Evolutionary conservation across 495 filamentous ascomycete genomes (phyloP).

Genomic region (Cryomyces minteri): DNA sequence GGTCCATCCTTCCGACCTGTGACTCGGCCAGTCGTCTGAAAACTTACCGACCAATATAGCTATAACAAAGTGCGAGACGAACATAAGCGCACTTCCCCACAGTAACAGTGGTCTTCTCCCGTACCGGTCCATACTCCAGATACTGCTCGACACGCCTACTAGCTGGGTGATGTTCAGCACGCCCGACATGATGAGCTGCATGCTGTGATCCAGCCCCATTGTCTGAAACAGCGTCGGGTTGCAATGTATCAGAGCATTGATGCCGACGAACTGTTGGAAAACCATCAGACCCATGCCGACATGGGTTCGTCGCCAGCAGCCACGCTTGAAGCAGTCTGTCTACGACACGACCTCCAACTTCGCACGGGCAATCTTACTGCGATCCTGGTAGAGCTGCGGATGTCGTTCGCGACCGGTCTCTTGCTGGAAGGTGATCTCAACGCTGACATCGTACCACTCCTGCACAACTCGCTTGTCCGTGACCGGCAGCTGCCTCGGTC

Average conservation of each 20-base stretch:
- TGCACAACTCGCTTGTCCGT: slow-evolving; percentile 11
- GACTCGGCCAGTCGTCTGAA: slow-evolving; percentile 9
- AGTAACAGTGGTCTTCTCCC: slow-evolving; percentile 15
- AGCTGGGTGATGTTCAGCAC: slow-evolving; percentile 35
- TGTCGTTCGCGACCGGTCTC: slow-evolving; percentile 11
- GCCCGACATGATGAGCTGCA: slow-evolving; percentile 40
- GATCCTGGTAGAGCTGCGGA: slow-evolving; percentile 10
- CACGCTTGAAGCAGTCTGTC: slow-evolving; percentile 19
- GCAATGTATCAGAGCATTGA: slow-evolving; percentile 29
- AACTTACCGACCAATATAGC: slow-evolving; percentile 16
- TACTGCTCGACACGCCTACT: slow-evolving; percentile 7
- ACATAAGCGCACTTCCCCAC: slow-evolving; percentile 11
- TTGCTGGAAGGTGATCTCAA: slow-evolving; percentile 14
- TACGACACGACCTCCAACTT: slow-evolving; percentile 11
- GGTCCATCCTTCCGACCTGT: slow-evolving; percentile 14
- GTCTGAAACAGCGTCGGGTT: slow-evolving; percentile 36
- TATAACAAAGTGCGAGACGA: slow-evolving; percentile 15
- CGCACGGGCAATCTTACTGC: not conserved
- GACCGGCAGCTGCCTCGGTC: slow-evolving; percentile 11
- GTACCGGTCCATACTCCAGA: slow-evolving; percentile 17
- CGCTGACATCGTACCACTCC: slow-evolving; percentile 17
- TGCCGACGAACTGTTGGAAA: slow-evolving; percentile 29
- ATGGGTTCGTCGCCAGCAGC: slow-evolving; percentile 36
- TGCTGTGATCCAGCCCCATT: slow-evolving; percentile 34
- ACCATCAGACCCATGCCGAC: slow-evolving; percentile 35